These are phyloP conservation scores for Evansstolkia leycettana DNA, from an alignment of 495 filamentous ascomycete genomes.

Conservation along the genomic window DNA sequence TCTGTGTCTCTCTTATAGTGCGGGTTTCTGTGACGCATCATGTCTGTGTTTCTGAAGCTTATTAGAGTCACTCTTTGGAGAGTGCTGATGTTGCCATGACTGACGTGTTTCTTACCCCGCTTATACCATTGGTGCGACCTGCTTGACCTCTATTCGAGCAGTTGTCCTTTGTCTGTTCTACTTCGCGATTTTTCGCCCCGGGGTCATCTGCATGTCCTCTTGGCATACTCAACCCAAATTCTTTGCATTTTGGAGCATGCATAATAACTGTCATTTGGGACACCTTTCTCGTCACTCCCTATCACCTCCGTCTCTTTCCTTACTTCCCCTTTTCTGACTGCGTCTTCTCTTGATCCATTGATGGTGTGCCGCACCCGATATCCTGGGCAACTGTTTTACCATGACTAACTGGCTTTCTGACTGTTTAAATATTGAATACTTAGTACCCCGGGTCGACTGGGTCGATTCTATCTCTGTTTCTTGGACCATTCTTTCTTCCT, in stretches of 20 bases:
- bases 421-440: too few relatives aligned
- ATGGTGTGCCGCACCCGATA: too few relatives aligned
- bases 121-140: slow-evolving; percentile 12
- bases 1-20: background rate
- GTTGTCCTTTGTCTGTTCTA: slow-evolving; percentile 7
- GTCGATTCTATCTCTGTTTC: too few relatives aligned
- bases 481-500: slow-evolving; percentile 1
- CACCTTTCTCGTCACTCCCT: slow-evolving; percentile 5
- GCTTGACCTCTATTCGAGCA: slow-evolving; percentile 6
- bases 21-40: slow-evolving; percentile 13
- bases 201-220: slow-evolving; percentile 5
- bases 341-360: background rate
- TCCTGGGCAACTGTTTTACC: too few relatives aligned
- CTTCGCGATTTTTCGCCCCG: slow-evolving; percentile 8
- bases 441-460: too few relatives aligned
- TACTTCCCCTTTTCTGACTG: background rate
- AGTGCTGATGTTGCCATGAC: slow-evolving; percentile 24
- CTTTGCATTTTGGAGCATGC: too few relatives aligned
- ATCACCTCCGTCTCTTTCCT: slow-evolving; percentile 4
- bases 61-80: slow-evolving; percentile 10
- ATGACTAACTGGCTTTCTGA: too few relatives aligned
- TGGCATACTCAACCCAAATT: too few relatives aligned
- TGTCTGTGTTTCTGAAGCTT: slow-evolving; percentile 2
- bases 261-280: slow-evolving; percentile 2
- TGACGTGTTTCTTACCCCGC: slow-evolving; percentile 29